phyloP scores from a whole-genome alignment of 1,139 yeast species.

The Scheffersomyces quercinus region DNA sequence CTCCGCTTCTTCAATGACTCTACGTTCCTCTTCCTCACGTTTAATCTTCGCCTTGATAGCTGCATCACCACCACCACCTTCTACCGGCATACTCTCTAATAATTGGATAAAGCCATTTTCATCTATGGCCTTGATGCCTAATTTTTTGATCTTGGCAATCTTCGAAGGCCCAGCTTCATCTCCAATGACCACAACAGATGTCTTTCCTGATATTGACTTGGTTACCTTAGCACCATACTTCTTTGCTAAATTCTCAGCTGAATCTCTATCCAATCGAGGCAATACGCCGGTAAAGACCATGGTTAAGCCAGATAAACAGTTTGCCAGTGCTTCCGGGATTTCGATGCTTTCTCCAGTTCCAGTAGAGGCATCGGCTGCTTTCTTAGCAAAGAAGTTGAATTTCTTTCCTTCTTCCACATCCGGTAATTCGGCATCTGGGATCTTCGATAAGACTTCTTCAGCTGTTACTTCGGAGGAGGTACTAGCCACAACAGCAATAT shows the following conservation, averaged over 20 bases:
- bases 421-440: slow-evolving; percentile 73
- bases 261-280: slow-evolving; percentile 76
- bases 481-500: not conserved
- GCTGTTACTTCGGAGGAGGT: slow-evolving; percentile 37
- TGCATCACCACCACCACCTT: slow-evolving; percentile 81
- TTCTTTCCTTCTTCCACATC: slow-evolving; percentile 52
- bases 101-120: slow-evolving; percentile 84
- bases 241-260: slow-evolving; percentile 75
- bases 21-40: slow-evolving; percentile 64
- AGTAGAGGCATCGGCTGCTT: slow-evolving; percentile 27
- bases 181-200: slow-evolving; percentile 88
- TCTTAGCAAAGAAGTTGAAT: slow-evolving; percentile 55
- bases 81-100: slow-evolving; percentile 79
- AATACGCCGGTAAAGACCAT: slow-evolving; percentile 92
- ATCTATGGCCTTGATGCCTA: slow-evolving; percentile 76
- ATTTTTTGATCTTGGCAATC: slow-evolving; percentile 71
- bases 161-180: slow-evolving; percentile 98
- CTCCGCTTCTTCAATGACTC: slow-evolving; percentile 51
- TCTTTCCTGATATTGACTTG: slow-evolving; percentile 79
- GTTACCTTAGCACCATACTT: slow-evolving; percentile 94
- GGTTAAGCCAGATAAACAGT: slow-evolving; percentile 83
- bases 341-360: slow-evolving; percentile 27
- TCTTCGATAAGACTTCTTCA: slow-evolving; percentile 53
- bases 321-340: slow-evolving; percentile 75
- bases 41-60: slow-evolving; percentile 75